Percentiles rank a stretch among this genome's conserved stretches.
These are phyloP conservation scores for Mytilinidion resinicola DNA, from an alignment of 495 filamentous ascomycete species.

Conservation along the genomic window DNA sequence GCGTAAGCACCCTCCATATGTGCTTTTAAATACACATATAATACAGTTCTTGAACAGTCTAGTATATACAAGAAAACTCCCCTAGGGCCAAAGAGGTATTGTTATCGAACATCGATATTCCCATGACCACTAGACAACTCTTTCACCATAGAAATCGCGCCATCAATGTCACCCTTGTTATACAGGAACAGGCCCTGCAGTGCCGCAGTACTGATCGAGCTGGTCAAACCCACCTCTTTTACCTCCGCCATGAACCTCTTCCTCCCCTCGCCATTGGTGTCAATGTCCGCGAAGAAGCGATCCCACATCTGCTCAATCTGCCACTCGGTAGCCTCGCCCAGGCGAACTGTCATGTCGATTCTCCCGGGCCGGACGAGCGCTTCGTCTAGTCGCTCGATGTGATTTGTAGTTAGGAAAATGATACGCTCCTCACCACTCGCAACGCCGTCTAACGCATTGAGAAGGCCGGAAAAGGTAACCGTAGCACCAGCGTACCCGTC, in stretches of 20 bases:
- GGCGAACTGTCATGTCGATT: slow-evolving; percentile 85
- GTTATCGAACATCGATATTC: slow-evolving; percentile 8
- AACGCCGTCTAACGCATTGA: slow-evolving; percentile 91
- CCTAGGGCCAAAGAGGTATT: too few species aligned
- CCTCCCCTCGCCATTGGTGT: slow-evolving; percentile 51
- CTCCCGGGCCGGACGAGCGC: slow-evolving; percentile 86
- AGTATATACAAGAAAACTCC: neutral
- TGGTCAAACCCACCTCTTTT: slow-evolving; percentile 46
- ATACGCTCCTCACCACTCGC: slow-evolving; percentile 93
- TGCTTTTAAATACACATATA: too few species aligned
- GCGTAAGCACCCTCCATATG: too few species aligned
- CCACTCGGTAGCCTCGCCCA: slow-evolving; percentile 79
- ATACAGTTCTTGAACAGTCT: too few species aligned
- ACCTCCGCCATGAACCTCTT: slow-evolving; percentile 46
- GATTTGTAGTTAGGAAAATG: slow-evolving; percentile 91
- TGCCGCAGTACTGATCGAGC: slow-evolving; percentile 74
- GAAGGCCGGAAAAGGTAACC: slow-evolving; percentile 88
- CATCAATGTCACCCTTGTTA: slow-evolving; percentile 83
- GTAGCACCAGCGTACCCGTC: slow-evolving; percentile 87
- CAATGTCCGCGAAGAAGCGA: slow-evolving; percentile 84
- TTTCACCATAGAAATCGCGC: slow-evolving; percentile 74
- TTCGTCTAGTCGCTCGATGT: slow-evolving; percentile 79
- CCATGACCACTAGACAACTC: slow-evolving; percentile 40
- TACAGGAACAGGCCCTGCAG: slow-evolving; percentile 91
- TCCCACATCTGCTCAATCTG: slow-evolving; percentile 88